Percentiles rank a stretch among this genome's conserved stretches.
Conservation (phyloP, 2,329 filamentous ascomycete species). For the Neonectria coccinea region DNA sequence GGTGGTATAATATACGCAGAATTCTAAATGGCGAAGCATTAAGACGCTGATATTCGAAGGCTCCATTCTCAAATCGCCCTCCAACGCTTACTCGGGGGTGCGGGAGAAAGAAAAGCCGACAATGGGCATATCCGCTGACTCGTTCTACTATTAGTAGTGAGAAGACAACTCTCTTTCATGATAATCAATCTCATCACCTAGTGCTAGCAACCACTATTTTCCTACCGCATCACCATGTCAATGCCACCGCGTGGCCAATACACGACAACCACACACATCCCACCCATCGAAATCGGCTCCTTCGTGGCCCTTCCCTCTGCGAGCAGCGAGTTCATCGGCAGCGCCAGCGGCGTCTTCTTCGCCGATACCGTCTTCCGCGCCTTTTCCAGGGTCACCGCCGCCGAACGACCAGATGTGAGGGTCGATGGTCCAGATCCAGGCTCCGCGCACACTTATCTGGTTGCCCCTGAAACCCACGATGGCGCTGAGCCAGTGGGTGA, state of each 20-base stretch:
- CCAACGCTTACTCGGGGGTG: not conserved
- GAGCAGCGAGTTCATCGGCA: conserved; percentile 64
- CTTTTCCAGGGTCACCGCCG: conserved; percentile 51
- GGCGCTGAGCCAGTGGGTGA: not conserved
- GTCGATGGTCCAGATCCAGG: conserved; percentile 22
- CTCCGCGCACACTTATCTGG: conserved; percentile 35
- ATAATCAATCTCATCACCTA: not conserved
- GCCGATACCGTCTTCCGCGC: conserved; percentile 64
- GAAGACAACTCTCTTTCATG: not conserved
- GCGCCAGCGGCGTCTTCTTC: conserved; percentile 65
- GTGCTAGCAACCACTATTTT: not conserved
- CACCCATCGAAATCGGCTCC: conserved; percentile 24
- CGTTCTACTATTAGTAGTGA: not conserved
- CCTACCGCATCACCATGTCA: not conserved
- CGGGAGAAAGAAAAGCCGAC: conserved; percentile 11
- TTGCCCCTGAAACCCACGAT: conserved; percentile 19
- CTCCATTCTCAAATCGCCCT: not conserved
- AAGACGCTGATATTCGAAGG: not conserved
- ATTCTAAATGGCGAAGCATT: not conserved
- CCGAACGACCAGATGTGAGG: not conserved
- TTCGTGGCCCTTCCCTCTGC: conserved; percentile 23
- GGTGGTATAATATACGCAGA: no score
- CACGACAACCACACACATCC: not conserved
- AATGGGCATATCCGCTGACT: not conserved
- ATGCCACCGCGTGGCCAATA: not conserved